Evolutionary conservation across 768 basidiomycete genomes (phyloP).

Genomic region (Dioszegia hungarica): DNA sequence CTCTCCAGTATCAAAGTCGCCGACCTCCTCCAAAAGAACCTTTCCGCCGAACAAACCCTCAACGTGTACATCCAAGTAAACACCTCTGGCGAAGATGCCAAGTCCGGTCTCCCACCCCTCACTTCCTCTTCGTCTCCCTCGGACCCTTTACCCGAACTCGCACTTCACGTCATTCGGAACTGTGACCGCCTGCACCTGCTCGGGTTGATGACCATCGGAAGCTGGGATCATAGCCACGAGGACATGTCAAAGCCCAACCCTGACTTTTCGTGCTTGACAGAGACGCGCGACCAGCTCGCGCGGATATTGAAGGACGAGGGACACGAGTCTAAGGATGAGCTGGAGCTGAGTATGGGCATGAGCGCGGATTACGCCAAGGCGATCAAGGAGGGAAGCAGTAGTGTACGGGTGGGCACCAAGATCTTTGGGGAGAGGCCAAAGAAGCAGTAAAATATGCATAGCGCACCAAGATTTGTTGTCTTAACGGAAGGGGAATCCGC

Average conservation of each 20-base stretch:
- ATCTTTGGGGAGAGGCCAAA: conserved; percentile 73
- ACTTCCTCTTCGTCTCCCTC: conserved; percentile 5
- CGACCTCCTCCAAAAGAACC: conserved; percentile 67
- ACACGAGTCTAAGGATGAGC: conserved; percentile 25
- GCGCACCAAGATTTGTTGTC: no score
- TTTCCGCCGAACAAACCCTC: conserved; percentile 58
- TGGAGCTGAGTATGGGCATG: conserved; percentile 77
- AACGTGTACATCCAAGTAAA: conserved; percentile 89
- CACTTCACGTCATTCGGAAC: conserved; percentile 61
- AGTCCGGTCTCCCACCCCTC: conserved; percentile 76
- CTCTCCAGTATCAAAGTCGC: conserved; percentile 77
- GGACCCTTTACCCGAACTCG: conserved; percentile 62
- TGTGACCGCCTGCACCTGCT: conserved; percentile 73
- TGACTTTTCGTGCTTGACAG: conserved; percentile 70
- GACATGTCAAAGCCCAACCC: conserved; percentile 56
- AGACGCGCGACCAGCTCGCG: conserved; percentile 59
- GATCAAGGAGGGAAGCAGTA: conserved; percentile 72
- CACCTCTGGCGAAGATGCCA: conserved; percentile 85
- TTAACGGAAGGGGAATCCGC: conserved; percentile 39
- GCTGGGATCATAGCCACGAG: conserved; percentile 66
- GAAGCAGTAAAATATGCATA: no score
- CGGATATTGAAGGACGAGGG: conserved; percentile 21
- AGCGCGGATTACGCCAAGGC: conserved; percentile 89
- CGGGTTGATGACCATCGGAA: conserved; percentile 96
- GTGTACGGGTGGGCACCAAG: conserved; percentile 84